phyloP scores from a whole-genome alignment of 2,329 filamentous ascomycete genomes.

The Chrysosporium queenslandicum region DNA sequence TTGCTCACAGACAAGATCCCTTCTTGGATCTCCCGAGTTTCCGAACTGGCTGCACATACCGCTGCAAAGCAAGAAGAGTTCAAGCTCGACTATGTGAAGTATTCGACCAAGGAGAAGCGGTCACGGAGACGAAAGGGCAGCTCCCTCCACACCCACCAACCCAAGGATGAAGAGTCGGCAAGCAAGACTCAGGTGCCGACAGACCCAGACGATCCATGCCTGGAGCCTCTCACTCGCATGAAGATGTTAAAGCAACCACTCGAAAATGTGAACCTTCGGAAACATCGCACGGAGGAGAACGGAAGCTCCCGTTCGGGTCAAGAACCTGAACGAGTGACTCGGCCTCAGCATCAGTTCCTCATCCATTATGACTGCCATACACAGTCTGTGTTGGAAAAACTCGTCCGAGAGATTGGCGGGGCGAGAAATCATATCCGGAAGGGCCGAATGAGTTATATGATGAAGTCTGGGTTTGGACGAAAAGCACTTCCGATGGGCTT shows the following conservation, averaged over 20 bases:
- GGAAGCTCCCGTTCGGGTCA: background rate
- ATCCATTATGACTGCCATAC: conserved; percentile 90
- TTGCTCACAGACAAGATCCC: conserved; percentile 38
- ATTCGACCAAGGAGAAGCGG: conserved; percentile 21
- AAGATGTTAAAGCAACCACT: conserved; percentile 14
- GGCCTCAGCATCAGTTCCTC: conserved; percentile 64
- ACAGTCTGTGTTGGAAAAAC: conserved; percentile 68
- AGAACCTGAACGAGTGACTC: conserved; percentile 42
- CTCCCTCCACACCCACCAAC: conserved; percentile 36
- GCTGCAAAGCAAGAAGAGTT: conserved; percentile 36
- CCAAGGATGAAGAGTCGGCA: conserved; percentile 19
- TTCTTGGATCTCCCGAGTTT: conserved; percentile 35
- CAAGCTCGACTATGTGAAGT: conserved; percentile 33
- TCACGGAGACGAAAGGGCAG: conserved; percentile 32
- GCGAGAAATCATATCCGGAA: conserved; percentile 78
- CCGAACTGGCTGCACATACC: conserved; percentile 35
- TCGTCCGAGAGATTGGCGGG: conserved; percentile 71
- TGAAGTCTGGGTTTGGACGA: conserved; percentile 19
- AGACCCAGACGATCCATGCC: background rate
- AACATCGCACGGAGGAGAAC: conserved; percentile 22
- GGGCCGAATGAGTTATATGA: conserved; percentile 53
- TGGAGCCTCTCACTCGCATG: conserved; percentile 9
- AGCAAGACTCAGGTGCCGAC: background rate
- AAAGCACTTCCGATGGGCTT: conserved; percentile 13
- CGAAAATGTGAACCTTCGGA: conserved; percentile 24